Conservation (phyloP, 345 rosid species). For the Stellera chamaejasme region DNA sequence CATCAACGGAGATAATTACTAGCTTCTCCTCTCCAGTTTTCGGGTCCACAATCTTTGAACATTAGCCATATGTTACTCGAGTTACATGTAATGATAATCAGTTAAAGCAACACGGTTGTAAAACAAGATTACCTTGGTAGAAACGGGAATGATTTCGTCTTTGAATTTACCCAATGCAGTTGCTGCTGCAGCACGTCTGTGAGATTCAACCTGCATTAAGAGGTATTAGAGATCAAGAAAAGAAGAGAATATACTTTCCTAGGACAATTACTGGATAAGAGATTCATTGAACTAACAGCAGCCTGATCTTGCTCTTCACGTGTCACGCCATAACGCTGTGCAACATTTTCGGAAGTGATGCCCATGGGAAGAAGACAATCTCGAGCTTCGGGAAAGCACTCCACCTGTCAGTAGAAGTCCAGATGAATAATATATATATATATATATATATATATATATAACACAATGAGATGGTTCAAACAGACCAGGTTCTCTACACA, state of each 20-base stretch:
- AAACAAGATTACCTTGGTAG: slow-evolving; percentile 51
- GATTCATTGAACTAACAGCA: slow-evolving; percentile 42
- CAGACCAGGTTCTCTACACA: neutral
- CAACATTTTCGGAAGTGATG: slow-evolving; percentile 92
- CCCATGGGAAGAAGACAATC: slow-evolving; percentile 99
- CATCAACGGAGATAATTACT: slow-evolving; percentile 57
- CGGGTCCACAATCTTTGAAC: slow-evolving; percentile 61
- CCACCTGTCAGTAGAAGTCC: slow-evolving; percentile 31
- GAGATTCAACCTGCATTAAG: slow-evolving; percentile 73
- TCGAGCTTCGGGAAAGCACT: slow-evolving; percentile 55
- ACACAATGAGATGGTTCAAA: neutral
- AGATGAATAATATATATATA: too few relatives aligned
- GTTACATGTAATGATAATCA: neutral
- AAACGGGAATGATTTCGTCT: slow-evolving; percentile 80
- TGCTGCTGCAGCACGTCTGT: slow-evolving; percentile 92
- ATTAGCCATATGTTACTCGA: slow-evolving; percentile 13
- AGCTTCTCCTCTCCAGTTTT: slow-evolving; percentile 73
- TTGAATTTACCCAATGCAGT: slow-evolving; percentile 74
- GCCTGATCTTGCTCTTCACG: slow-evolving; percentile 88
- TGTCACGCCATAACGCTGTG: slow-evolving; percentile 67
- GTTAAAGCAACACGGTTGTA: neutral
- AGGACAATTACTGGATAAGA: neutral
- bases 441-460: too few relatives aligned
- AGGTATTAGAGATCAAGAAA: slow-evolving; percentile 13
- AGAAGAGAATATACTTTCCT: slow-evolving; percentile 1